These are phyloP conservation scores for Rhodotorula glutinis DNA, from an alignment of 1,284 basidiomycete genomes.

Conservation along the genomic window DNA sequence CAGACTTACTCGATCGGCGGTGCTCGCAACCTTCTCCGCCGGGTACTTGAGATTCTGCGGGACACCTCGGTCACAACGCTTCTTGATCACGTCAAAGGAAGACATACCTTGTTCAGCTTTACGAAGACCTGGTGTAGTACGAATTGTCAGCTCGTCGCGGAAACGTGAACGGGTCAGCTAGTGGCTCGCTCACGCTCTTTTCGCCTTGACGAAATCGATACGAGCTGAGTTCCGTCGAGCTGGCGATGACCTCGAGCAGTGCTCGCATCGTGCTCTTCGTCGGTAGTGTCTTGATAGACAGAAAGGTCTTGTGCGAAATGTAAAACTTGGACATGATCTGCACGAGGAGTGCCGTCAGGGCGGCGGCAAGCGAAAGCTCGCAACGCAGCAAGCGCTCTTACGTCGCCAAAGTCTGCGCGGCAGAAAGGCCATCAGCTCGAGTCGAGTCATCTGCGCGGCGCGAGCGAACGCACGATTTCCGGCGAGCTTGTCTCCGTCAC, in stretches of 20 bases:
- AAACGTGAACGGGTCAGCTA: background rate
- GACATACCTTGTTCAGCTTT: slow-evolving; percentile 33
- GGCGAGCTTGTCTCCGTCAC: slow-evolving; percentile 10
- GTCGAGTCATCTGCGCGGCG: background rate
- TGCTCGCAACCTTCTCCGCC: slow-evolving; percentile 28
- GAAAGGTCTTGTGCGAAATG: slow-evolving; percentile 38
- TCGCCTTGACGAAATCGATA: slow-evolving; percentile 48
- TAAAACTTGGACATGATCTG: slow-evolving; percentile 40
- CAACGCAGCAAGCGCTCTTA: background rate
- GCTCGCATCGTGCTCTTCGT: slow-evolving; percentile 29
- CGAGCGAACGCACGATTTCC: slow-evolving; percentile 14
- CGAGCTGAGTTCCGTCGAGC: slow-evolving; percentile 46
- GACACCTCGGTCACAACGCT: too few relatives aligned
- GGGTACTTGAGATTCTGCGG: slow-evolving; percentile 34
- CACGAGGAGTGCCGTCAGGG: background rate
- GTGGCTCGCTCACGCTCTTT: slow-evolving; percentile 41
- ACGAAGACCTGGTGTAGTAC: background rate
- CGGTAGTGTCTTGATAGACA: slow-evolving; percentile 31
- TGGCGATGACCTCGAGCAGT: slow-evolving; percentile 40
- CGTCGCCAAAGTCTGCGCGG: slow-evolving; percentile 31
- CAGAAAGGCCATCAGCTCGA: background rate
- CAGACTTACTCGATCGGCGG: slow-evolving; percentile 33
- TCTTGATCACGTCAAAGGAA: too few relatives aligned
- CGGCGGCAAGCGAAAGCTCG: too few relatives aligned
- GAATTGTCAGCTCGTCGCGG: background rate